Percentiles rank a stretch among this genome's conserved stretches.
phyloP scores from a whole-genome alignment of 768 basidiomycete genomes.

The Leucosporidium scottii region DNA sequence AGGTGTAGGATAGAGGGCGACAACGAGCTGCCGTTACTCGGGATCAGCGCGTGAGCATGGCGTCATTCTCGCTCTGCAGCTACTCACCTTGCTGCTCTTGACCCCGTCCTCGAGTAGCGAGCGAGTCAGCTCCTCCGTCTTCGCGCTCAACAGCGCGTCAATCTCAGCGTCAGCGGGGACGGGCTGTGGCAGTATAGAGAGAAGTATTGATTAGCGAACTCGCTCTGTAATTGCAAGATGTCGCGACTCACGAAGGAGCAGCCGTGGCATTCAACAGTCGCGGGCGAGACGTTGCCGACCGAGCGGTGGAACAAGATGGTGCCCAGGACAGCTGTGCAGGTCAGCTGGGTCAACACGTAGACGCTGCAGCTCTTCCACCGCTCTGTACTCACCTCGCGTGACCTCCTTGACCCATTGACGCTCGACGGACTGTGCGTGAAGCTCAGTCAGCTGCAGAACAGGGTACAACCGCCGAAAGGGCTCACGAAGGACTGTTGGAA shows the following conservation, averaged over 20 bases:
- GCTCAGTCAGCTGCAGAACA: too few species aligned
- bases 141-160: slow-evolving; percentile 10
- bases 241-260: slow-evolving; percentile 13
- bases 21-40: background rate
- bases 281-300: slow-evolving; percentile 1
- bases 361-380: too few species aligned
- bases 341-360: too few species aligned
- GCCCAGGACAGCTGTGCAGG: slow-evolving; percentile 9
- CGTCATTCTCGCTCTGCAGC: too few species aligned
- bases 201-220: too few species aligned
- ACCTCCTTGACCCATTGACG: too few species aligned
- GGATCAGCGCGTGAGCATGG: too few species aligned
- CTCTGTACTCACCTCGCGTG: too few species aligned
- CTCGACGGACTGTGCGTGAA: too few species aligned
- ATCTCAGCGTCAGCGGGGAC: slow-evolving; percentile 1
- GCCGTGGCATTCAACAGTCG: slow-evolving; percentile 1
- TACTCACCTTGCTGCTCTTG: background rate
- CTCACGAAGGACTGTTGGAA: too few species aligned
- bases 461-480: too few species aligned
- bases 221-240: too few species aligned
- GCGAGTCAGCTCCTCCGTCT: slow-evolving; percentile 5
- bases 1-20: slow-evolving; percentile 21
- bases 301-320: slow-evolving; percentile 24
- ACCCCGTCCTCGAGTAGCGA: background rate
- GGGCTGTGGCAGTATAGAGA: background rate